These are phyloP conservation scores for Penicillium thymicola DNA, from an alignment of 2,329 filamentous ascomycete species.

Conservation along the genomic window DNA sequence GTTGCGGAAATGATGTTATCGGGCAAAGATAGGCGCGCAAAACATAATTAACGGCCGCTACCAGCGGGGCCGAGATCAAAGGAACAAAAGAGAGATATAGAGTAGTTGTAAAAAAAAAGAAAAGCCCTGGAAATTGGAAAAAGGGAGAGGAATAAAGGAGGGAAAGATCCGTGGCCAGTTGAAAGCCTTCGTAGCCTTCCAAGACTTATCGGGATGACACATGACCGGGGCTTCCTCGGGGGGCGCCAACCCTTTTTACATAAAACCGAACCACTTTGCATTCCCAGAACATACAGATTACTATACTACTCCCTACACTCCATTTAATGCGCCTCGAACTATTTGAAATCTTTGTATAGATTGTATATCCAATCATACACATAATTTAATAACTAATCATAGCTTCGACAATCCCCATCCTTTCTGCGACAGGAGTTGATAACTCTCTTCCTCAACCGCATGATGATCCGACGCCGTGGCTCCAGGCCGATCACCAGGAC, in stretches of 20 bases:
- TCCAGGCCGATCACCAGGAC: constrained; percentile 48
- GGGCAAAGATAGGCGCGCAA: constrained; percentile 14
- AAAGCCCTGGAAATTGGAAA: not conserved
- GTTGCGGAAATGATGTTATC: constrained; percentile 13
- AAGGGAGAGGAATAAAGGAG: not conserved
- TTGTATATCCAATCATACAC: not conserved
- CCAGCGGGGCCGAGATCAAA: constrained; percentile 20
- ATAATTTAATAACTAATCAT: constrained; percentile 13
- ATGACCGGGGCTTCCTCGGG: constrained; percentile 1
- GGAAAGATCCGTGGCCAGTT: constrained; percentile 1
- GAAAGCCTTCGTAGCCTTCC: not conserved
- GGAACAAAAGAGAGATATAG: constrained; percentile 4
- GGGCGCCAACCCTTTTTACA: not conserved
- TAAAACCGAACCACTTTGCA: not conserved
- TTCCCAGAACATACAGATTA: not conserved
- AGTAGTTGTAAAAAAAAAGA: constrained; percentile 7
- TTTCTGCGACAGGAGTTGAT: constrained; percentile 45
- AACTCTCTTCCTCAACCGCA: constrained; percentile 49
- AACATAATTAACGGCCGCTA: constrained; percentile 29
- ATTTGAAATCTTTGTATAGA: not conserved
- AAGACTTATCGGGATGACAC: constrained; percentile 5
- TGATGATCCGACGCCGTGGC: constrained; percentile 45
- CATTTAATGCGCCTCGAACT: not conserved
- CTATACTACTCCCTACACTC: too few species aligned
- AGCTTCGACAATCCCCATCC: constrained; percentile 48